Evolutionary conservation across 768 basidiomycete genomes (phyloP).

Genomic region (Mycena floridula): DNA sequence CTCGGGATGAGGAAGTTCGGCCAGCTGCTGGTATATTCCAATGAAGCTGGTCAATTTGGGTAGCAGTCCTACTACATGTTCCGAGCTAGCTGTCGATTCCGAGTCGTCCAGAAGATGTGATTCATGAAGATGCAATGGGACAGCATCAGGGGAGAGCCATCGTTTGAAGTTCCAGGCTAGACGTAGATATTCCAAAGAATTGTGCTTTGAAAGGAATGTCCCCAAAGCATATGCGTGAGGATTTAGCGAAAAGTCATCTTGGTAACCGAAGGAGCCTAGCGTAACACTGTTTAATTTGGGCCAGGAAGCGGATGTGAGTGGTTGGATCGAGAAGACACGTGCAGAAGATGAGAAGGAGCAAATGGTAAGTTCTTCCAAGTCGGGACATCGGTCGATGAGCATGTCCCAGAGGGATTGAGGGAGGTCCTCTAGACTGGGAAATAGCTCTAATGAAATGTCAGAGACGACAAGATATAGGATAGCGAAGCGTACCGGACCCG

Average conservation of each 20-base stretch:
- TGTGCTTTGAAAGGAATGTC: slow-evolving; percentile 32
- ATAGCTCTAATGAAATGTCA: slow-evolving; percentile 24
- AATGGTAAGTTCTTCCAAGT: slow-evolving; percentile 43
- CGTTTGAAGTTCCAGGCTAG: slow-evolving; percentile 46
- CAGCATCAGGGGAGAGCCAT: slow-evolving; percentile 39
- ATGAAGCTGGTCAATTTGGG: slow-evolving; percentile 35
- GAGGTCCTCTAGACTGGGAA: slow-evolving; percentile 31
- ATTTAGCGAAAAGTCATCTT: slow-evolving; percentile 35
- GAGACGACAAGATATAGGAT: neutral
- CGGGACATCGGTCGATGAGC: slow-evolving; percentile 37
- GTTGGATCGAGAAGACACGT: slow-evolving; percentile 38
- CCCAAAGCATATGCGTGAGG: slow-evolving; percentile 21
- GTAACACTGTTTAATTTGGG: slow-evolving; percentile 36
- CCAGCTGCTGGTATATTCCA: slow-evolving; percentile 42
- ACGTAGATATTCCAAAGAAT: slow-evolving; percentile 32
- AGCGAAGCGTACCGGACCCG: slow-evolving; percentile 23
- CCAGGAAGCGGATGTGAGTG: slow-evolving; percentile 23
- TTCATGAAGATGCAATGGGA: slow-evolving; percentile 26
- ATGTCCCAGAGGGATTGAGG: slow-evolving; percentile 41
- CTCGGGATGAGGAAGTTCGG: slow-evolving; percentile 27
- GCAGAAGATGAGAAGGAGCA: slow-evolving; percentile 44
- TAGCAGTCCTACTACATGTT: slow-evolving; percentile 9
- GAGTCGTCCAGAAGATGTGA: neutral
- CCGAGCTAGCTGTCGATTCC: neutral
- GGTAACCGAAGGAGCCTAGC: slow-evolving; percentile 45